Percentiles rank a stretch among this genome's conserved stretches.
phyloP scores from a whole-genome alignment of 176 grass and related monocot genomes.

The Raddia guianensis region DNA sequence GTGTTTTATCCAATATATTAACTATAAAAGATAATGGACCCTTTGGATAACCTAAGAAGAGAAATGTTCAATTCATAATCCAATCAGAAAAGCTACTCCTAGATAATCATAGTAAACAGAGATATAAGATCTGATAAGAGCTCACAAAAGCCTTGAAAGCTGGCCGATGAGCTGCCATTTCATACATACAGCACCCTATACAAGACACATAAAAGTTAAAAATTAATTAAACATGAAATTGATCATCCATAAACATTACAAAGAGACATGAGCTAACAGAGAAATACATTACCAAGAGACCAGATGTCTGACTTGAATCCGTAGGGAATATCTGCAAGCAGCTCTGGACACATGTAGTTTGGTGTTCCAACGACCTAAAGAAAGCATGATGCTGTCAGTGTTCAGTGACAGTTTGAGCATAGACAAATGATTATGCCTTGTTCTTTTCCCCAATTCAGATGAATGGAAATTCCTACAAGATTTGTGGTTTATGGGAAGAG shows the following conservation, averaged over 20 bases:
- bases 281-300: slow-evolving; percentile 77
- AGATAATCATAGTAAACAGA: slow-evolving; percentile 12
- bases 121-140: slow-evolving; percentile 29
- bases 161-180: slow-evolving; percentile 97
- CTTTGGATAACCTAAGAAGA: neutral
- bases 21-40: neutral
- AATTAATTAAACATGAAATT: neutral
- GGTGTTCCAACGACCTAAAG: slow-evolving; percentile 96
- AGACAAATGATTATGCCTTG: neutral
- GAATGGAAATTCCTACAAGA: neutral
- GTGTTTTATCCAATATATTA: neutral
- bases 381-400: neutral
- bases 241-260: slow-evolving; percentile 35
- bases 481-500: neutral
- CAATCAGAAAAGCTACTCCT: slow-evolving; percentile 10
- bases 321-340: slow-evolving; percentile 96
- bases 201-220: slow-evolving; percentile 27
- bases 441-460: slow-evolving; percentile 27
- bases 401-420: neutral
- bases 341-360: slow-evolving; percentile 99
- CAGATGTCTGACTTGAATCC: slow-evolving; percentile 99
- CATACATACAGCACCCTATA: slow-evolving; percentile 95
- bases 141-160: slow-evolving; percentile 99
- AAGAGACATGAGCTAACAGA: slow-evolving; percentile 46
- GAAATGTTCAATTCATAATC: slow-evolving; percentile 31